Evolutionary conservation across 805 yeast species (phyloP).

Genomic region (Tetrapisispora taiwanensis): DNA sequence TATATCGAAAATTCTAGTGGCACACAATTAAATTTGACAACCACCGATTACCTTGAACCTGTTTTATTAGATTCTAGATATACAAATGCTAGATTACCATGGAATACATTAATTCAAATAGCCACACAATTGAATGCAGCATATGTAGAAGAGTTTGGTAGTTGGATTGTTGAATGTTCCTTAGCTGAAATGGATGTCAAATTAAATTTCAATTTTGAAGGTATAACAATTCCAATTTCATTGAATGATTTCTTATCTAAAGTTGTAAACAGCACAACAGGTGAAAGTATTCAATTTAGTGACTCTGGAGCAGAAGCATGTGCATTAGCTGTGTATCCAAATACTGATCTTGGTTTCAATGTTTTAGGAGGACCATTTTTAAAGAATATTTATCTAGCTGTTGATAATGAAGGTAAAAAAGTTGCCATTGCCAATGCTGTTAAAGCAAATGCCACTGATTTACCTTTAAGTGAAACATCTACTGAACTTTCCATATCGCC

Average conservation of each 20-base stretch:
- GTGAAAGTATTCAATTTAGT: conserved; percentile 36
- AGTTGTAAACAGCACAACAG: conserved; percentile 26
- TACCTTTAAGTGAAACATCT: background rate
- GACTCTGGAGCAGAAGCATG: conserved; percentile 48
- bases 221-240: conserved; percentile 41
- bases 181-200: conserved; percentile 40
- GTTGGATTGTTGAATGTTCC: conserved; percentile 59
- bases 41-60: conserved; percentile 35
- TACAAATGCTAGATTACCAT: conserved; percentile 42
- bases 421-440: conserved; percentile 50
- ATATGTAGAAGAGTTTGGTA: conserved; percentile 35
- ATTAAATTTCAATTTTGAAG: conserved; percentile 44
- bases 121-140: conserved; percentile 65
- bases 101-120: conserved; percentile 44
- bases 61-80: conserved; percentile 51
- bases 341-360: conserved; percentile 38
- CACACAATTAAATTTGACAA: conserved; percentile 26
- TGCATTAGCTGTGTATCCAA: conserved; percentile 41
- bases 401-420: conserved; percentile 46
- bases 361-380: conserved; percentile 52
- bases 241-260: conserved; percentile 37
- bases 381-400: conserved; percentile 45
- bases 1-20: conserved; percentile 37
- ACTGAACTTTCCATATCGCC: background rate
- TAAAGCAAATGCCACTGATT: background rate